Evolutionary conservation across 2,329 filamentous ascomycete genomes (phyloP).

Genomic region (Ophiostoma quercus): DNA sequence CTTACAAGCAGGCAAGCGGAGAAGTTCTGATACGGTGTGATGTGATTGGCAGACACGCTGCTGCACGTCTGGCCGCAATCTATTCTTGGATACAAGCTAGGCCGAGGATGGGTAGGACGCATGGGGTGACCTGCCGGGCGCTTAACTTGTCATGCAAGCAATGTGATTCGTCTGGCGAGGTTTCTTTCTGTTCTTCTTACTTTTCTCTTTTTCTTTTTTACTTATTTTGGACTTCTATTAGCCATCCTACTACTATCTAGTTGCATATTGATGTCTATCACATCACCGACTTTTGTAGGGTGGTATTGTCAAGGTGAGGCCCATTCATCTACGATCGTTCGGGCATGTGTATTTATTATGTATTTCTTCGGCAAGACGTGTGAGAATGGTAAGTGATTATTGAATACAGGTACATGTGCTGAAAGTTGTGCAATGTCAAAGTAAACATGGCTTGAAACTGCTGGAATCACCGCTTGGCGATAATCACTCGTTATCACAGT

Average conservation of each 20-base stretch:
- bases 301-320: neutral
- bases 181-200: neutral
- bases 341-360: neutral
- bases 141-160: conserved; percentile 25
- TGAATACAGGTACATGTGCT: neutral
- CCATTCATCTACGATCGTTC: neutral
- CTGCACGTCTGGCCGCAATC: conserved; percentile 11
- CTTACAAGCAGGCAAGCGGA: conserved; percentile 10
- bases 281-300: conserved; percentile 9
- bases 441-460: neutral
- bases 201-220: neutral
- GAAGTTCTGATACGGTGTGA: neutral
- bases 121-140: conserved; percentile 25
- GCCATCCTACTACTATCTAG: neutral
- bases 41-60: conserved; percentile 14
- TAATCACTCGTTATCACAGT: neutral
- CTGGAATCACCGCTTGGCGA: neutral
- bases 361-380: neutral
- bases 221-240: neutral
- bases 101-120: neutral
- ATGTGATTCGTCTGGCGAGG: conserved; percentile 19
- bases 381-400: neutral
- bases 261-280: neutral
- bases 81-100: conserved; percentile 12
- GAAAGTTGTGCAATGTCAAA: neutral